Percentiles rank a stretch among this genome's conserved stretches.
Evolutionary conservation across 495 filamentous ascomycete species (phyloP).

Genomic region (Penicillium parvum): DNA sequence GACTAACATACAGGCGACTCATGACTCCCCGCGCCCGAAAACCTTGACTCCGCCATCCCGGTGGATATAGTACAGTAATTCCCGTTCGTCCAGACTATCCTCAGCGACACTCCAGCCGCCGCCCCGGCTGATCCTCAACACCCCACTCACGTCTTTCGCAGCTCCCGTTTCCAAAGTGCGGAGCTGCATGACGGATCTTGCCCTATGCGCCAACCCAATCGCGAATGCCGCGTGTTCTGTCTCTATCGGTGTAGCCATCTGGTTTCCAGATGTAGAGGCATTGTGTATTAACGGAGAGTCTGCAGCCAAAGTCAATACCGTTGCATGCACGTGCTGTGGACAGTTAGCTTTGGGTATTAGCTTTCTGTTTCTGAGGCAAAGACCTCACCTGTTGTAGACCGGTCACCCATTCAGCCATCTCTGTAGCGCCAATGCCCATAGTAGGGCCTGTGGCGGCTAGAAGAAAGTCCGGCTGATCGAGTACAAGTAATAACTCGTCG

Average conservation of each 20-base stretch:
- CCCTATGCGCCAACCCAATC: slow-evolving; percentile 67
- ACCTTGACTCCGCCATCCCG: slow-evolving; percentile 74
- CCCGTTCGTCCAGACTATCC: slow-evolving; percentile 51
- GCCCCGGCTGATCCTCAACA: slow-evolving; percentile 68
- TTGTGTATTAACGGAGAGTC: slow-evolving; percentile 65
- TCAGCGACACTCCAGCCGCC: slow-evolving; percentile 39
- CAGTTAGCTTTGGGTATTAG: slow-evolving; percentile 7
- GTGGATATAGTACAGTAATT: slow-evolving; percentile 76
- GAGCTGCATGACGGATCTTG: slow-evolving; percentile 62
- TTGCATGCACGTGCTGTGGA: slow-evolving; percentile 48
- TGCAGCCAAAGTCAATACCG: slow-evolving; percentile 62
- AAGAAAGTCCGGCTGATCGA: slow-evolving; percentile 50
- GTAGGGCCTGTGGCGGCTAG: slow-evolving; percentile 42
- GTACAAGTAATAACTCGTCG: slow-evolving; percentile 39
- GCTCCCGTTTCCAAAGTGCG: slow-evolving; percentile 75
- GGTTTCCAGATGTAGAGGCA: slow-evolving; percentile 26
- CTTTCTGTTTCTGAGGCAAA: background rate
- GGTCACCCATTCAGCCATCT: slow-evolving; percentile 44
- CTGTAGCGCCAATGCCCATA: slow-evolving; percentile 40
- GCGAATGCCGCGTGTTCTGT: slow-evolving; percentile 65
- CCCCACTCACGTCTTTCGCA: slow-evolving; percentile 87
- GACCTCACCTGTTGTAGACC: slow-evolving; percentile 43
- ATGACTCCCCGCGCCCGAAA: slow-evolving; percentile 66
- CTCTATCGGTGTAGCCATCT: slow-evolving; percentile 54
- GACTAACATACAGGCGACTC: background rate